Evolutionary conservation across 2,329 filamentous ascomycete species (phyloP).

Genomic region (Tricladium varicosporioides): DNA sequence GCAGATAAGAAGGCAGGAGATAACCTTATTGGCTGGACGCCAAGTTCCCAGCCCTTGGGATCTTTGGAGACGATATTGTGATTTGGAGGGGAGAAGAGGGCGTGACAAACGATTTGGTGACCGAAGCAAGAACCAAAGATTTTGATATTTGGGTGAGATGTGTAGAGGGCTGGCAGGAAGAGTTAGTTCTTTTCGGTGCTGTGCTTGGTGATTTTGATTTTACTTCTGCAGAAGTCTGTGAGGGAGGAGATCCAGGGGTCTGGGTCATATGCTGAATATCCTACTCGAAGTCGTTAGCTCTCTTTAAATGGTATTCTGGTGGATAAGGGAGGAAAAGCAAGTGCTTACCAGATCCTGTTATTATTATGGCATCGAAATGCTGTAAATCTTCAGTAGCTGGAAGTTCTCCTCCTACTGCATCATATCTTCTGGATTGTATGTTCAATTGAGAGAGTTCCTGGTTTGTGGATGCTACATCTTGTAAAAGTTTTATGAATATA

Average conservation of each 20-base stretch:
- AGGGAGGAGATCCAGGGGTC: constrained; percentile 16
- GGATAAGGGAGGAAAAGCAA: neutral
- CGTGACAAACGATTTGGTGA: constrained; percentile 41
- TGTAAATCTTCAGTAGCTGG: constrained; percentile 28
- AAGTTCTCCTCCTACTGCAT: constrained; percentile 37
- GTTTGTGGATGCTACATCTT: constrained; percentile 8
- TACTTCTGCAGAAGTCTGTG: constrained; percentile 31
- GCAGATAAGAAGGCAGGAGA: constrained; percentile 23
- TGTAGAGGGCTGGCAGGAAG: constrained; percentile 29
- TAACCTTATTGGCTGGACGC: constrained; percentile 31
- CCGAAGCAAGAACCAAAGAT: constrained; percentile 45
- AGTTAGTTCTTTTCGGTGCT: neutral
- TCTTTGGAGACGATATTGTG: constrained; percentile 16
- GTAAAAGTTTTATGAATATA: constrained; percentile 17
- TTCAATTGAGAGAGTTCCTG: constrained; percentile 7
- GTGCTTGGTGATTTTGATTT: constrained; percentile 17
- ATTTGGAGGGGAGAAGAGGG: constrained; percentile 31
- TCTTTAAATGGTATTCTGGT: no score
- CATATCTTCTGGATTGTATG: constrained; percentile 34
- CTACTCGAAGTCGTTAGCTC: neutral
- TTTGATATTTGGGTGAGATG: constrained; percentile 30
- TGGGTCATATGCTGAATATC: constrained; percentile 20
- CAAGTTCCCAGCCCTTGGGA: constrained; percentile 34
- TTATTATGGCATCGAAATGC: constrained; percentile 37
- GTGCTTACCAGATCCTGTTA: constrained; percentile 38